These are phyloP conservation scores for Dactylellina parvicollis DNA, from an alignment of 2,329 filamentous ascomycete species.

Conservation along the genomic window DNA sequence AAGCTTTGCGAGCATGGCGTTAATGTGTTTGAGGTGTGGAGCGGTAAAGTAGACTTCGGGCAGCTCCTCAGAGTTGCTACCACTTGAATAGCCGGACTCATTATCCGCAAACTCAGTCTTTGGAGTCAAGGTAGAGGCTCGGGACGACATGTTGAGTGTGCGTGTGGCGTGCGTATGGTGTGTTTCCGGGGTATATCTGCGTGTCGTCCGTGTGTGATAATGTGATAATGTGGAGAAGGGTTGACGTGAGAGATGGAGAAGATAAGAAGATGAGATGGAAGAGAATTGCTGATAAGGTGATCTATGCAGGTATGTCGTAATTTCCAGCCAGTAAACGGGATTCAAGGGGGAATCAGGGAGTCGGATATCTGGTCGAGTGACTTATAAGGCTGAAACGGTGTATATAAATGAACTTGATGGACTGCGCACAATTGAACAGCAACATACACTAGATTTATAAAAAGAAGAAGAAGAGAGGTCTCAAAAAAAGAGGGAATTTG, in stretches of 20 bases:
- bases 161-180: too few relatives aligned
- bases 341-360: background rate
- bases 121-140: conserved; percentile 20
- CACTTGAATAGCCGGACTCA: conserved; percentile 87
- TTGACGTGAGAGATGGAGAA: background rate
- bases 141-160: conserved; percentile 33
- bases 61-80: conserved; percentile 71
- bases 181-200: too few relatives aligned
- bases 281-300: conserved; percentile 1
- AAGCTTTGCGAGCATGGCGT: conserved; percentile 85
- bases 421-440: background rate
- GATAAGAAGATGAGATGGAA: conserved; percentile 25
- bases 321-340: conserved; percentile 24
- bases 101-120: conserved; percentile 60
- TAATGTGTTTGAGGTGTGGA: conserved; percentile 88
- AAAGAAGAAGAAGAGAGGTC: conserved; percentile 1
- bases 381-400: conserved; percentile 1
- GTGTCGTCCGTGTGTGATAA: too few relatives aligned
- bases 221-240: too few relatives aligned
- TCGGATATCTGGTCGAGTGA: background rate
- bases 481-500: conserved; percentile 3
- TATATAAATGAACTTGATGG: background rate
- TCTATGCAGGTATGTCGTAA: conserved; percentile 46
- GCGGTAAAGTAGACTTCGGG: conserved; percentile 86
- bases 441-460: background rate